Evolutionary conservation across 371 early-diverging fungal species (phyloP).

Genomic region (Mortierella sp.): DNA sequence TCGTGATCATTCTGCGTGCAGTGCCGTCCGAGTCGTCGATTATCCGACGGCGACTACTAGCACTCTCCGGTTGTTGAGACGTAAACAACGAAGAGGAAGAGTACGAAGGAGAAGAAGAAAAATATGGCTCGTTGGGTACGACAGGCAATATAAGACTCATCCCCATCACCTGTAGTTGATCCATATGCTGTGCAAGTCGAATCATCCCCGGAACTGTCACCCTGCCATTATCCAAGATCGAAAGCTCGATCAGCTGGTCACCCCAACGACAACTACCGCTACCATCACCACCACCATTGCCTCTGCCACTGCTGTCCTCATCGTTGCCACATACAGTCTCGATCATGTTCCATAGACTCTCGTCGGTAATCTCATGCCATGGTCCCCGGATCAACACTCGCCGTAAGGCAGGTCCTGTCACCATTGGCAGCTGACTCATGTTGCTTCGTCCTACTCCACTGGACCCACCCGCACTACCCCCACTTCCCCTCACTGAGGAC

Average conservation of each 20-base stretch:
- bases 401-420: conserved; percentile 8
- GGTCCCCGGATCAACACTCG: conserved; percentile 42
- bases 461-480: background rate
- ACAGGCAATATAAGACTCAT: conserved; percentile 4
- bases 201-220: conserved; percentile 41
- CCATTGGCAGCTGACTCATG: conserved; percentile 18
- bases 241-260: conserved; percentile 22
- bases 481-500: background rate
- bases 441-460: background rate
- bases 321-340: background rate
- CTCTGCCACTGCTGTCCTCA: background rate
- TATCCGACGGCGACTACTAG: background rate
- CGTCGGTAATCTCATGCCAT: conserved; percentile 42
- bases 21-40: background rate
- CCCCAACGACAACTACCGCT: conserved; percentile 16
- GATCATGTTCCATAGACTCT: conserved; percentile 12
- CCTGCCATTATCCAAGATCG: conserved; percentile 26
- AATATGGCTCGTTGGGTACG: background rate
- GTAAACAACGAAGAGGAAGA: no score
- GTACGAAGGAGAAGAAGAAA: no score
- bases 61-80: no score
- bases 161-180: conserved; percentile 38
- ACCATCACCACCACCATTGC: background rate
- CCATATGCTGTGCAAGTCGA: conserved; percentile 33
- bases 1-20: conserved; percentile 20